Evolutionary conservation across 352 stramenopile genomes (phyloP), one percentile per base, ranked within the genome.

Genomic region (Phytopythium montanum): DNA sequence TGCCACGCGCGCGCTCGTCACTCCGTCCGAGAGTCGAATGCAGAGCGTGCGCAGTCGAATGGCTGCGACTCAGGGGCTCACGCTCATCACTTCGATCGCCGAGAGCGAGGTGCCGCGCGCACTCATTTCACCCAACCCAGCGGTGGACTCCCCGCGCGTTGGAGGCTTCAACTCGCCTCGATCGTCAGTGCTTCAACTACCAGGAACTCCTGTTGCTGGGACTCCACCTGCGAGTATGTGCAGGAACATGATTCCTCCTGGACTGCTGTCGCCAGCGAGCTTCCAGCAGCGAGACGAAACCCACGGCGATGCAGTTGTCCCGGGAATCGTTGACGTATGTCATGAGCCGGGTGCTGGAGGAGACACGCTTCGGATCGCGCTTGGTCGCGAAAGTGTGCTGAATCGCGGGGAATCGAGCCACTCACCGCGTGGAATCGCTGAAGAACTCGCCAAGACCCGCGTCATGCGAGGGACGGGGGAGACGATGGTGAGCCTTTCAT

Each of bases 51-150:
- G 67, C 62, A 77, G 58, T 48, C 74, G 72, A 39, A 61, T 76
- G 21, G 56, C 71, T n/a, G 65, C 75, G 44, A 78, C 77, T 0
- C 82, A 93, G 66, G 83, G 83, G 5, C 64, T 95, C n/a, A 79
- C 83, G 4, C 57, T 95, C 5, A 92, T 94, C 51, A 93, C 87
- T 3, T 94, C 87, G 10, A 75, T 95, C 5, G 68, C 83, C 1
- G 87, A 94, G 59, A 90, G 79, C 31, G 81, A 95, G 42, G 79
- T 94, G 28, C 87, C 87, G 19, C 72, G 85, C 23, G 87, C 85
- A 2, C 59, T 96, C 13, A 80, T 96, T 10, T 96, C 87, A 12
- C 87, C 87, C 12, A 96, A 96, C 57, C 87, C 87, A 19, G 87
- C 87, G 5, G 79, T 94, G 4, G 87, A 95, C 65, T 96, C 87